Evolutionary conservation across 2,329 filamentous ascomycete species (phyloP).

Genomic region (Cladorrhinum sp.): DNA sequence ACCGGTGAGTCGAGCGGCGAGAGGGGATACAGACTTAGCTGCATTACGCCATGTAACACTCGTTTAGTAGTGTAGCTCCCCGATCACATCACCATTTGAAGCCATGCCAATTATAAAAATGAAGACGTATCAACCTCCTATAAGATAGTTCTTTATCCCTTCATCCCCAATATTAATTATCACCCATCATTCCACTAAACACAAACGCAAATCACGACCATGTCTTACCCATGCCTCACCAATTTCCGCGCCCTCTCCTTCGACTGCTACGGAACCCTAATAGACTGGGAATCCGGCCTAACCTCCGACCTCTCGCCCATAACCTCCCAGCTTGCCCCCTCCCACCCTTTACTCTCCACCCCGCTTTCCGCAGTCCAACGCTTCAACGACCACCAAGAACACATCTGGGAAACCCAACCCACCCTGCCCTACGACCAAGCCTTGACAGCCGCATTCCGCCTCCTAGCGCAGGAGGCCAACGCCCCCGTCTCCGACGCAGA

Average conservation of each 20-base stretch:
- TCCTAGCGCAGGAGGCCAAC: constrained; percentile 44
- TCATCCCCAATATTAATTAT: too few species aligned
- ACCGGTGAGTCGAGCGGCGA: background rate
- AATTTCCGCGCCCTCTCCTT: constrained; percentile 56
- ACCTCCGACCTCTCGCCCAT: constrained; percentile 49
- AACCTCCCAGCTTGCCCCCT: constrained; percentile 41
- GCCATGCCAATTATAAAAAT: too few species aligned
- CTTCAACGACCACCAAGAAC: constrained; percentile 46
- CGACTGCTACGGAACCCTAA: constrained; percentile 76
- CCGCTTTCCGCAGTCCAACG: constrained; percentile 40
- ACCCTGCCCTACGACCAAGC: constrained; percentile 58
- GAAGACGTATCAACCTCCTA: too few species aligned
- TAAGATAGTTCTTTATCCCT: too few species aligned
- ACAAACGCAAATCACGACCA: background rate
- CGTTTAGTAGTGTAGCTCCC: background rate
- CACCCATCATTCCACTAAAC: background rate
- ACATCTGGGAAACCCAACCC: constrained; percentile 53
- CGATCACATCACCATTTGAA: background rate
- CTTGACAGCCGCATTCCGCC: constrained; percentile 47
- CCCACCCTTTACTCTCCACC: constrained; percentile 37
- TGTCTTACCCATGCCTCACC: constrained; percentile 20
- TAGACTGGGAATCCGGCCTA: constrained; percentile 74
- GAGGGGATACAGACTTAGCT: background rate
- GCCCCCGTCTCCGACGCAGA: constrained; percentile 36
- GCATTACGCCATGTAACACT: background rate